A percentile compares a stretch with the other conserved stretches of the same genome.
Conservation (phyloP, 164 flowering plant genomes). For the Vitis riparia region DNA sequence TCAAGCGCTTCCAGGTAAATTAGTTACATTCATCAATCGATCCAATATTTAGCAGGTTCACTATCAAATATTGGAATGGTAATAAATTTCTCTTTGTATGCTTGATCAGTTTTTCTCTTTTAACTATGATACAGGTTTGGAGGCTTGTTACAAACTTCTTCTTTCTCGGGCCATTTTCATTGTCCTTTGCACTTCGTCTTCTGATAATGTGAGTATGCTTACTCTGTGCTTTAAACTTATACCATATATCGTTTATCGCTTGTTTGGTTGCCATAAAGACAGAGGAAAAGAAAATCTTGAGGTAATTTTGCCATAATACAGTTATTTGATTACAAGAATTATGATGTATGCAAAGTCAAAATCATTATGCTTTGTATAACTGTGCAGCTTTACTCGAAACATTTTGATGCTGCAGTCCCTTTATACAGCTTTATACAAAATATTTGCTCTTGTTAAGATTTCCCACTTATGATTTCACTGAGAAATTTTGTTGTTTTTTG, state of each 20-base stretch:
- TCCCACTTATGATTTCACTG: too few relatives aligned
- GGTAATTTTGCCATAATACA: too few relatives aligned
- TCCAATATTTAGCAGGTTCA: neutral
- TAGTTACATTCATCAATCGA: neutral
- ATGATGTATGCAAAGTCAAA: too few relatives aligned
- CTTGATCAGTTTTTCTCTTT: neutral
- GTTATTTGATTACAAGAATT: too few relatives aligned
- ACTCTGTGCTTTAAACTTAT: neutral
- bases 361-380: too few relatives aligned
- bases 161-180: constrained; percentile 51
- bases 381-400: too few relatives aligned
- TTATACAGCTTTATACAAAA: too few relatives aligned
- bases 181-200: constrained; percentile 41
- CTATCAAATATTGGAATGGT: too few relatives aligned
- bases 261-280: neutral
- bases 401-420: too few relatives aligned
- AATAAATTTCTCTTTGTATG: too few relatives aligned
- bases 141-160: constrained; percentile 59
- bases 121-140: constrained; percentile 44
- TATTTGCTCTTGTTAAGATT: neutral
- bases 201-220: constrained; percentile 40
- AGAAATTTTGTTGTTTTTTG: neutral
- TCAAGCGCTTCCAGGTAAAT: constrained; percentile 45
- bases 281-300: too few relatives aligned
- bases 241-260: neutral